phyloP scores from a whole-genome alignment of 2,329 filamentous ascomycete genomes.

The Parascedosporium putredinis region DNA sequence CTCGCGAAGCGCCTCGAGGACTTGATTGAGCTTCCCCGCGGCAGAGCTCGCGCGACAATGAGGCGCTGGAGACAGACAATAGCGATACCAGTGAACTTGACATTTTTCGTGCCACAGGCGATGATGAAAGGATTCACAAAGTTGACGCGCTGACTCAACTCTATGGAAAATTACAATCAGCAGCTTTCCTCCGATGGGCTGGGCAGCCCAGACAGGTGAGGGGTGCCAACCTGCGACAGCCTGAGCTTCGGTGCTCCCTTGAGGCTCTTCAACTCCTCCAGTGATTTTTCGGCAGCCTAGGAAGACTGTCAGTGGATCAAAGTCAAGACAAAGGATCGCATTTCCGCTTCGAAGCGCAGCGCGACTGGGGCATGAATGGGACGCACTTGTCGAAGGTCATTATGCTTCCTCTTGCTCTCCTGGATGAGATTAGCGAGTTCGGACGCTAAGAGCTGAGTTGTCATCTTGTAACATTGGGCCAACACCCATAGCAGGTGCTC shows the following conservation, averaged over 20 bases:
- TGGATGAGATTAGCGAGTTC: slow-evolving; percentile 87
- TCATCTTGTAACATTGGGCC: slow-evolving; percentile 52
- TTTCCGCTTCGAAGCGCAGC: neutral
- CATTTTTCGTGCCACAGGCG: slow-evolving; percentile 81
- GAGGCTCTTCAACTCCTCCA: slow-evolving; percentile 76
- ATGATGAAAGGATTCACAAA: slow-evolving; percentile 93
- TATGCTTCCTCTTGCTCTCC: slow-evolving; percentile 91
- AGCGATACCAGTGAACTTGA: slow-evolving; percentile 79
- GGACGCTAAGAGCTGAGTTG: slow-evolving; percentile 76
- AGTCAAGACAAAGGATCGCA: neutral
- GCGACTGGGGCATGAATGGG: too few species aligned
- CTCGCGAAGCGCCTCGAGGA: slow-evolving; percentile 79
- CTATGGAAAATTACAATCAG: too few species aligned
- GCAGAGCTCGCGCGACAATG: slow-evolving; percentile 70
- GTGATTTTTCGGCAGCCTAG: slow-evolving; percentile 83
- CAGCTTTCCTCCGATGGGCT: too few species aligned
- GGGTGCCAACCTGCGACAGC: slow-evolving; percentile 51
- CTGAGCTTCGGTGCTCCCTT: slow-evolving; percentile 67
- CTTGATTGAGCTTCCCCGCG: slow-evolving; percentile 72
- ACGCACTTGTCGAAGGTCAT: slow-evolving; percentile 72
- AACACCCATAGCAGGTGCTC: neutral
- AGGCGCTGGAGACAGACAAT: slow-evolving; percentile 83
- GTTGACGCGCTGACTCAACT: slow-evolving; percentile 67
- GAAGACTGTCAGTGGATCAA: neutral
- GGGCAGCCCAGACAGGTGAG: slow-evolving; percentile 16